Percentiles rank a stretch among this genome's conserved stretches.
Conservation (phyloP, 805 yeast genomes). For the Ogataea ramenticola region DNA sequence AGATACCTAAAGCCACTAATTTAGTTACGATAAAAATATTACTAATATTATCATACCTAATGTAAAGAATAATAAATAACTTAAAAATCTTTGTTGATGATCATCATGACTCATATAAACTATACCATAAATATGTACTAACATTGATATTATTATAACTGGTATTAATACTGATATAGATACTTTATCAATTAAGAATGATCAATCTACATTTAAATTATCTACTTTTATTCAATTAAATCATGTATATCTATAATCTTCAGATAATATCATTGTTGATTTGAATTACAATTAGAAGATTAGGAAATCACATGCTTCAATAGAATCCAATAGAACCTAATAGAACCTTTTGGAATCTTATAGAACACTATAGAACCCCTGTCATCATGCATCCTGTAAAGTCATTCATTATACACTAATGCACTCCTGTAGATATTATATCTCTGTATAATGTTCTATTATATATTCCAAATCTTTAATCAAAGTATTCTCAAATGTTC, state of each 20-base stretch:
- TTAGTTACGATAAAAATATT: no score
- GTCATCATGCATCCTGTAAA: no score
- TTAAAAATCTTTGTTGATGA: constrained; percentile 14
- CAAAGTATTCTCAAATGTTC: no score
- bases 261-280: not conserved
- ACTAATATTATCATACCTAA: constrained; percentile 7
- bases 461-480: no score
- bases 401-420: no score
- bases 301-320: no score
- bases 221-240: constrained; percentile 1
- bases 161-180: constrained; percentile 16
- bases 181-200: constrained; percentile 11
- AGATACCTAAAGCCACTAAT: no score
- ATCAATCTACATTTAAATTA: not conserved
- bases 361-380: no score
- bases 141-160: constrained; percentile 8
- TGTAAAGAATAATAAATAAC: constrained; percentile 14
- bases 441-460: not conserved
- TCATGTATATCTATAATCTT: not conserved
- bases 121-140: constrained; percentile 16
- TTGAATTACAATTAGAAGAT: no score
- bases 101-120: constrained; percentile 9
- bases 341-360: no score
- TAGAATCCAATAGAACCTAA: no score
- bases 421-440: no score